Evolutionary conservation across 352 stramenopile species (phyloP), one percentile per base, ranked within the genome.

Genomic region (Pythium vanterpoolii): DNA sequence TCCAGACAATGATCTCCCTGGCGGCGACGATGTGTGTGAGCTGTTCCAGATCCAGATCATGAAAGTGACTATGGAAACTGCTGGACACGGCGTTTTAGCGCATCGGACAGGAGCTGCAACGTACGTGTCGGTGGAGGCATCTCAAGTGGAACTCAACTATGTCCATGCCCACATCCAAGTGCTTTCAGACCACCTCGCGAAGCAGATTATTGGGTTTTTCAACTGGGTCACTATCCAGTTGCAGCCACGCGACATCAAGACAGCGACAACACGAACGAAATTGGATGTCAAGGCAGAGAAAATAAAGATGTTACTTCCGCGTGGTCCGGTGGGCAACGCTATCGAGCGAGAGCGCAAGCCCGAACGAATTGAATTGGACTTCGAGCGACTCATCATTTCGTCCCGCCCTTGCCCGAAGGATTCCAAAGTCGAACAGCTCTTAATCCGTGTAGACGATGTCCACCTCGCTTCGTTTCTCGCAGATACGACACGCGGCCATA

Each of bases 131-230:
- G 65, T 88, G 10, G 50, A 74, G 8, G 72, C 63, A 0, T 73
- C 77, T 0, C 36, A 64, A 28, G 63, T 89, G 2, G 69, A 83
- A 33, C 50, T 92, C 3, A 90, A 87, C 39, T 90, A 88, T 43
- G 64, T 89, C 26, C 67, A 79, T 45, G 60, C 65, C 8, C 73
- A 88, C 33, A 80, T 75, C 28, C 53, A 49, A 19, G 61, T 76
- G 0, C 71, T 92, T 11, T 31, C 66, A 5, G 64, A 88, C 16
- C 77, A 86, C 56, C 39, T 90, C 18, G 72, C 71, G 23, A 79
- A 81, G 57, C 69, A 90, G 24, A 75, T 93, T 19, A 64, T 84
- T 24, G 77, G 69, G 0, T 87, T 89, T 57, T 87, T 83, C 28
- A 76, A 75, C 13, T 93, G 78, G 77, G 72, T 74, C 8, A 78